Evolutionary conservation across 228 moss, liverwort and hornwort species (phyloP).

Genomic region (Sphagnum magellanicum): DNA sequence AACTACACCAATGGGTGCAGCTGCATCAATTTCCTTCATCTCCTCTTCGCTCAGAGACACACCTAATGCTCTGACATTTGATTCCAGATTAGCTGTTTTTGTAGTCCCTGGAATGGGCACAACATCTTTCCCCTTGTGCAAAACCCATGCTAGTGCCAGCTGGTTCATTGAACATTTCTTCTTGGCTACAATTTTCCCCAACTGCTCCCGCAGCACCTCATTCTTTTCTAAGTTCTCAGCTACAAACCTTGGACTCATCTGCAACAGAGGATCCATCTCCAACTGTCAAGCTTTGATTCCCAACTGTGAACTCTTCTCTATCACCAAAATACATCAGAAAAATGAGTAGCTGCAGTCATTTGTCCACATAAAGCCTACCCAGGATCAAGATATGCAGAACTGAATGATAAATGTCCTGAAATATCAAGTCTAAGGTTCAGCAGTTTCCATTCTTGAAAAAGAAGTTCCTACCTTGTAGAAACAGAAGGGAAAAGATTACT

Average conservation of each 20-base stretch:
- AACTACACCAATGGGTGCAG: constrained; percentile 7
- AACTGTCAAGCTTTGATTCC: constrained; percentile 4
- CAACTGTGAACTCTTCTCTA: background rate
- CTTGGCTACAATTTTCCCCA: no score
- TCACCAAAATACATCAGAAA: background rate
- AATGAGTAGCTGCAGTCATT: background rate
- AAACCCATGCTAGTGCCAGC: constrained; percentile 29
- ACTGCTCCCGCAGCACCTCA: no score
- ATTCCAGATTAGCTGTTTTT: constrained; percentile 14
- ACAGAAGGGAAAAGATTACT: background rate
- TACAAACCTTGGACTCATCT: no score
- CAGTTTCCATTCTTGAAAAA: no score
- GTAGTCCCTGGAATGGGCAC: constrained; percentile 30
- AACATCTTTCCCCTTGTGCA: constrained; percentile 16
- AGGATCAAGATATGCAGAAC: constrained; percentile 1
- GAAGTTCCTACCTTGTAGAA: no score
- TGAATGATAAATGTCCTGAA: background rate
- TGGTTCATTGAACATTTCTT: constrained; percentile 6
- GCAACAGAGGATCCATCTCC: constrained; percentile 4
- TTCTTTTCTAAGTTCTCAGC: no score
- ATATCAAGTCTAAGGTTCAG: background rate
- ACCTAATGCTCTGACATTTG: constrained; percentile 9
- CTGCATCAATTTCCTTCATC: constrained; percentile 6
- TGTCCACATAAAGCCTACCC: constrained; percentile 4
- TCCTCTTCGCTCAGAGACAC: constrained; percentile 6